These are phyloP conservation scores for Eucalyptus tenuipes DNA, from an alignment of 345 rosid species.

Conservation along the genomic window DNA sequence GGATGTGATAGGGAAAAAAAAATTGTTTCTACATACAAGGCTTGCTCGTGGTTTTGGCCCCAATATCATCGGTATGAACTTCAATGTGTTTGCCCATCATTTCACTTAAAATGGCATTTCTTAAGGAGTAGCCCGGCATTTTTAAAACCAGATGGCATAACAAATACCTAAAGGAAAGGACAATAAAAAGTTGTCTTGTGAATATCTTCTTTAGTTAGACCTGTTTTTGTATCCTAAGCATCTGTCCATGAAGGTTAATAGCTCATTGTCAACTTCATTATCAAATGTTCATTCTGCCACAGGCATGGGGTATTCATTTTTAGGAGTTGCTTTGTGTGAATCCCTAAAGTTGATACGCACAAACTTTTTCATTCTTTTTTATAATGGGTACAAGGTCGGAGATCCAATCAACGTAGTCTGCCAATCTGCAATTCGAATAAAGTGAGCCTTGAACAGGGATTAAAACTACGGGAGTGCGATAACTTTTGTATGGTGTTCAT, in stretches of 20 bases:
- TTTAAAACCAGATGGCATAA: background rate
- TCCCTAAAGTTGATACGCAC: background rate
- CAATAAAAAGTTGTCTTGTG: background rate
- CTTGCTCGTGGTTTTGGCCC: background rate
- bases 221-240: background rate
- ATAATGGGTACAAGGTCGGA: background rate
- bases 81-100: background rate
- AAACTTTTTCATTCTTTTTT: background rate
- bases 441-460: background rate
- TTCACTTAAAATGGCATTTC: background rate
- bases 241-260: background rate
- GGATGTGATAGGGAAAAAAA: background rate
- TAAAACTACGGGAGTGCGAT: background rate
- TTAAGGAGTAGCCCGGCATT: background rate
- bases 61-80: background rate
- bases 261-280: background rate
- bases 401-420: background rate
- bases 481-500: accelerated
- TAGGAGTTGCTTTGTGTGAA: background rate
- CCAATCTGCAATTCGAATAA: background rate
- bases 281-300: background rate
- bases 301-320: background rate
- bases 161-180: background rate
- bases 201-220: background rate
- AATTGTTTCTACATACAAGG: background rate